phyloP scores from a whole-genome alignment of 2,329 filamentous ascomycete genomes.

The Albophoma yamanashiensis region DNA sequence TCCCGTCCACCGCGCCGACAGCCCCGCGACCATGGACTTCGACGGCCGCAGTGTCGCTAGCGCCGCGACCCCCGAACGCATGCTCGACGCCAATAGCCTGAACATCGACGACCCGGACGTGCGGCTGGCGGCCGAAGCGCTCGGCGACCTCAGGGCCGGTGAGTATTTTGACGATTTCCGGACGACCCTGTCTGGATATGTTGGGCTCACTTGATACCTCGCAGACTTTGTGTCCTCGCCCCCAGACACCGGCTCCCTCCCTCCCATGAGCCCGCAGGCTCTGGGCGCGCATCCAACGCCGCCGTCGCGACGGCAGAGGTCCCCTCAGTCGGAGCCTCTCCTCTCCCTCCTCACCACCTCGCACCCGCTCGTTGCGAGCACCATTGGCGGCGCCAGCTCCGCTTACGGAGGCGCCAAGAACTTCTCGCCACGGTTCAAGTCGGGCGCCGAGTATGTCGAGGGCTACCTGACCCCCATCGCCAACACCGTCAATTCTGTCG shows the following conservation, averaged over 20 bases:
- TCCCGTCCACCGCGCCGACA: slow-evolving; percentile 26
- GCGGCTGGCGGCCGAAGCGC: slow-evolving; percentile 60
- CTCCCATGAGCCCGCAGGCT: slow-evolving; percentile 23
- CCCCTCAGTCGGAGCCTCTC: slow-evolving; percentile 62
- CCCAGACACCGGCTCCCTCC: slow-evolving; percentile 30
- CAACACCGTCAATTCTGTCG: slow-evolving; percentile 75
- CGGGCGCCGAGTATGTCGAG: slow-evolving; percentile 85
- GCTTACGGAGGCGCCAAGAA: slow-evolving; percentile 84
- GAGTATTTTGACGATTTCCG: slow-evolving; percentile 15
- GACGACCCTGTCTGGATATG: not conserved
- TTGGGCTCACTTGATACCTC: not conserved
- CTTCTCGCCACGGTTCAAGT: slow-evolving; percentile 79
- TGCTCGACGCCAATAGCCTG: slow-evolving; percentile 29
- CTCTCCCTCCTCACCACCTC: slow-evolving; percentile 79
- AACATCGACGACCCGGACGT: slow-evolving; percentile 58
- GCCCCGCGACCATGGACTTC: slow-evolving; percentile 37
- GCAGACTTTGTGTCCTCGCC: slow-evolving; percentile 59
- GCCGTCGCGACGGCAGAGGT: slow-evolving; percentile 11
- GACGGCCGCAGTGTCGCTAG: slow-evolving; percentile 31
- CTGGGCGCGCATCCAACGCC: slow-evolving; percentile 1
- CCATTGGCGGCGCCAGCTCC: slow-evolving; percentile 74
- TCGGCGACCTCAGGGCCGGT: slow-evolving; percentile 67
- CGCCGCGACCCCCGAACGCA: slow-evolving; percentile 34
- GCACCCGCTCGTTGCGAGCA: slow-evolving; percentile 75
- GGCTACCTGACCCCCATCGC: slow-evolving; percentile 78